Evolutionary conservation across 257 asterid genomes (phyloP), one percentile per base, ranked within the genome.

Genomic region (Fraxinus anomala): DNA sequence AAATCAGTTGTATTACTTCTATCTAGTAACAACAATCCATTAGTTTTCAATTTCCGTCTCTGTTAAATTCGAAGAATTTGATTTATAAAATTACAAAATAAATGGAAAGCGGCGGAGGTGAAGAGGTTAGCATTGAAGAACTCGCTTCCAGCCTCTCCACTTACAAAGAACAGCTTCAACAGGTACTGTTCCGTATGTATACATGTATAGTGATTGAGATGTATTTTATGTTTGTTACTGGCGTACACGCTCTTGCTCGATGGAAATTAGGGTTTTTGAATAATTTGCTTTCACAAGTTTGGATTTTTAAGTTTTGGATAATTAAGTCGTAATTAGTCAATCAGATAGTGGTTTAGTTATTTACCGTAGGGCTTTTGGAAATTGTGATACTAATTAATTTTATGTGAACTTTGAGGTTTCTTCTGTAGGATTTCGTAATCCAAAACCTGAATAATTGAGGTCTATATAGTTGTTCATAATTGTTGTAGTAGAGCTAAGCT

Each of bases 81-180:
- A 40, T 34, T 24, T 51, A 5, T 59, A 37, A 33, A 26, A 36
- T 28, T 30, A 63, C 5, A 31, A 21, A 40, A 26, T 23, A 19
- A 36, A 80, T 74, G 83, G 79, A 80, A 9, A 74, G 26, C 68
- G 51, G 79, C 66, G 96, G 89, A 73, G 91, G 87, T 37, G 99
- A 96, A 76, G 98, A 88, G 82, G 92, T 93, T 76, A 96, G 84
- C 87, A 89, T 91, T 76, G 91, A 89, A 80, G 98, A 96, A 81
- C 90, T 96, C 85, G 94, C 91, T 39, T 88, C 94, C 36, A 96
- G 89, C 85, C 95, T 96, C 44, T 87, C 97, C 39, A 93, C 97
- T 39, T 93, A 96, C 86, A 88, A 84, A 86, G 91, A 91, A 28
- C 99, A 96, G 91, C 99, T 96, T 83, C 90, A 82, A 36, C 97